Percentiles rank a stretch among this genome's conserved stretches.
These are phyloP conservation scores for Fusarium guadeloupense DNA, from an alignment of 2,329 filamentous ascomycete species.

Conservation along the genomic window DNA sequence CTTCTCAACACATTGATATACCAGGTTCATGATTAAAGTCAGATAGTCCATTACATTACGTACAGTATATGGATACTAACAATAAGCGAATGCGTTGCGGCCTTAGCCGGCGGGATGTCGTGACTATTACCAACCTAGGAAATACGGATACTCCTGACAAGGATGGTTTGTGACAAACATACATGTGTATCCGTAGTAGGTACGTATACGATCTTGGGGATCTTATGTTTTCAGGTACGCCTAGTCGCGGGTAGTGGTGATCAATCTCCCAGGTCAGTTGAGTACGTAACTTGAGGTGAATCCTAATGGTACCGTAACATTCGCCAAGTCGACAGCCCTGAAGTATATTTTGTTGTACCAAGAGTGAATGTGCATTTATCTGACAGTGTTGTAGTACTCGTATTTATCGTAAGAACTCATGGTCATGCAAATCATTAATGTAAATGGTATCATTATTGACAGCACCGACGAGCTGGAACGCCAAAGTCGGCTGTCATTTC, in stretches of 20 bases:
- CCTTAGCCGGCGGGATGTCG: conserved; percentile 20
- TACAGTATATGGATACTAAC: not conserved
- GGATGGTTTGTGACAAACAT: conserved; percentile 8
- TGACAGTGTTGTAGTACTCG: too few species aligned
- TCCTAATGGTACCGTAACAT: not conserved
- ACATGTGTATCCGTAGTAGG: too few species aligned
- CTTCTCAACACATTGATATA: not conserved
- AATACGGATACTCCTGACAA: not conserved
- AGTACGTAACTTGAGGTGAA: not conserved
- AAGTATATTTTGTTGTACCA: not conserved
- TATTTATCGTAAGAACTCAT: too few species aligned
- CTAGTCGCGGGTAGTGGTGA: conserved; percentile 7
- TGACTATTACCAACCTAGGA: not conserved
- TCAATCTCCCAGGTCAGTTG: not conserved
- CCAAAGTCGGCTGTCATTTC: not conserved
- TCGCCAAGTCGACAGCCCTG: conserved; percentile 1
- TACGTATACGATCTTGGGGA: not conserved
- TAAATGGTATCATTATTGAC: not conserved
- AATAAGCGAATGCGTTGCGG: conserved; percentile 22
- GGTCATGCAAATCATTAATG: not conserved
- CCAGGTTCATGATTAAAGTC: not conserved
- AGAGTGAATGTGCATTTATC: too few species aligned
- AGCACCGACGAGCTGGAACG: conserved; percentile 8
- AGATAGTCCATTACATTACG: not conserved
- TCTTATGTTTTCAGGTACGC: not conserved